Base-by-base conservation (phyloP, 345 rosid genomes). In the Lepidium aucheri region DNA sequence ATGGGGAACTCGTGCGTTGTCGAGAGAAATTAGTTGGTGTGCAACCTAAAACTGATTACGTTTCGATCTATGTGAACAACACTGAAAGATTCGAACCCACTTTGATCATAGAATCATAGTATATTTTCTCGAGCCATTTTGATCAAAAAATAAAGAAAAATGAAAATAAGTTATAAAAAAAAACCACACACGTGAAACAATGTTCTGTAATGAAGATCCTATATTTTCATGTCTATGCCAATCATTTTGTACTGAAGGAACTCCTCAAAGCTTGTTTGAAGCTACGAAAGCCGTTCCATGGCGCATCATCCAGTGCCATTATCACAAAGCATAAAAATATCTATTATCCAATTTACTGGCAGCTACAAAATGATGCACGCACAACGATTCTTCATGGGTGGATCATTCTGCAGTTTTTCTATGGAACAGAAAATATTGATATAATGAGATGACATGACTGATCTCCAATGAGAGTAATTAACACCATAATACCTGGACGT, bases 281-380 rank as follows among this genome's bases (percentile, higher is more conserved):
- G 28, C 66, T 56, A 47, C 4, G 46, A 22, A 72, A 63, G 67
- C 51, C 43, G 67, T 50, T 58, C 53, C 51, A 45, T 34, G 68
- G 24, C 65, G n/a, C n/a, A n/a, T n/a, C n/a, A n/a, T n/a, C n/a
- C n/a, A n/a, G n/a, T n/a, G n/a, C 32, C 60, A 59, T 50, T 35
- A 51, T 40, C 76, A 47, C 41, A 9, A 66, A 52, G 41, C 40
- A 73, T 59, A 42, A 26, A 20, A 63, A 67, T 36, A 61, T 63
- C 69, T 51, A 57, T 59, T 46, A 59, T 60, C 71, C 57, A n/a
- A 26, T 62, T 41, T 38, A 67, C 45, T 60, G 38, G 55, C 63
- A 71, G 75, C 88, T 84, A 85, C 81, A 86, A 74, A 79, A 90
- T 83, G 77, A 79, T 68, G 77, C 97, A 90, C 4, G 60, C 38